Base-by-base conservation (phyloP, 768 basidiomycete species). In the Collybia sordida region DNA sequence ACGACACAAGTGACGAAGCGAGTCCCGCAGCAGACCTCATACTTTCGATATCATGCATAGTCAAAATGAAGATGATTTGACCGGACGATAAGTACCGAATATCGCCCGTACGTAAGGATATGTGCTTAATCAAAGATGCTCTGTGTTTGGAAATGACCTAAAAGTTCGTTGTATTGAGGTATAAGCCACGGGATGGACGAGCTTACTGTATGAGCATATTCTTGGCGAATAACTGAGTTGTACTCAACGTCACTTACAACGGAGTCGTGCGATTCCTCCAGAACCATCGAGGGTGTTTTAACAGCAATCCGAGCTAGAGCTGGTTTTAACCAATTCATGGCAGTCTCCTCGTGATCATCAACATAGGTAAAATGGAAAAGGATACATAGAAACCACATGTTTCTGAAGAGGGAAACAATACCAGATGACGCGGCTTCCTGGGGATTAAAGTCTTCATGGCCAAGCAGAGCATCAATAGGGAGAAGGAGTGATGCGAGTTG, bases 381-480 rank as follows among this genome's bases (percentile, higher is more conserved):
- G 21, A 90, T 81, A 63, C 91, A 93, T 17, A 98, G 69, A 68
- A 95, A 93, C 96, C 96, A 99, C 69, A 94, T 77, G 60, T 92
- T 93, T 38, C 94, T 82, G 79, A 97, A 98, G 18, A 93, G 72
- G 4, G 83, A 73, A 9, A 88, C 83, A 11, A 92, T 63, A 19
- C 83, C 83, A 4, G 82, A 62, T 0, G 84, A 74, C 17, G 83
- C 68, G 22, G 76, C 67, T 15, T 73, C 45, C 27, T 83, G 78
- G 1, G 88, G 82, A 39, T 78, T 75, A 65, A 88, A 90, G 51
- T 86, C 82, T 12, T 68, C 58, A 58, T 93, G 90, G 27, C 77
- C 70, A 19, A 99, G 77, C 19, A 97, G 78, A 0, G 91, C 87
- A 61, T 96, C 93, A 49, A 99, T 92, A 1, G 95, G 92, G 19